A percentile compares a stretch with the other conserved stretches of the same genome.
Evolutionary conservation across 495 filamentous ascomycete species (phyloP).

Genomic region (Lindgomyces ingoldianus): DNA sequence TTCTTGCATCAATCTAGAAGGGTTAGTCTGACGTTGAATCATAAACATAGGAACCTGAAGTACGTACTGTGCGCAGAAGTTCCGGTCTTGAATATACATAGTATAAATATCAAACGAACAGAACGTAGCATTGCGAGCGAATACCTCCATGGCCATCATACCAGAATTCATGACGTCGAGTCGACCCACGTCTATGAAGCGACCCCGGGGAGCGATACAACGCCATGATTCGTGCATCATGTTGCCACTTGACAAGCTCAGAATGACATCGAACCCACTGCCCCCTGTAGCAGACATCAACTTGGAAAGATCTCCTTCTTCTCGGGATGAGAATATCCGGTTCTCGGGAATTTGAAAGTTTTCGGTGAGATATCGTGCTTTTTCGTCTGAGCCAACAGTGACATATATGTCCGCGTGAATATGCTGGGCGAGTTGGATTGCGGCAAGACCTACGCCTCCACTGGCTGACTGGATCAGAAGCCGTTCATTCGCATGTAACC

Average conservation of each 20-base stretch:
- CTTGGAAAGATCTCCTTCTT: not conserved
- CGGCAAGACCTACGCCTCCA: slow-evolving; percentile 11
- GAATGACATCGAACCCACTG: not conserved
- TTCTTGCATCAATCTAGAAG: not conserved
- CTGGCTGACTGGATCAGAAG: slow-evolving; percentile 20
- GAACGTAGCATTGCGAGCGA: not conserved
- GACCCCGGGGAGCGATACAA: not conserved
- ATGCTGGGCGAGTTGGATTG: slow-evolving; percentile 7
- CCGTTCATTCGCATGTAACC: not conserved
- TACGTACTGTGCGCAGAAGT: not conserved
- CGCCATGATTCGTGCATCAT: not conserved
- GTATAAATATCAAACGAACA: not conserved
- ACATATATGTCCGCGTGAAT: slow-evolving; percentile 2
- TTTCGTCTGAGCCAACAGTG: slow-evolving; percentile 4
- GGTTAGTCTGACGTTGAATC: not conserved
- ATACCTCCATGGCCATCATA: not conserved
- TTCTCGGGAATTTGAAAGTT: not conserved
- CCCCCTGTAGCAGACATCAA: not conserved
- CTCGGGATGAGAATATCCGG: not conserved
- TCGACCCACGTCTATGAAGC: not conserved
- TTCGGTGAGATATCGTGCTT: not conserved
- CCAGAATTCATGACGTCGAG: not conserved
- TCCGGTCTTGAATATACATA: not conserved
- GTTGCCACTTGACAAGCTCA: not conserved
- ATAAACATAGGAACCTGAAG: not conserved